Conservation (phyloP, 768 basidiomycete genomes). For the Trametes cinnabarina region DNA sequence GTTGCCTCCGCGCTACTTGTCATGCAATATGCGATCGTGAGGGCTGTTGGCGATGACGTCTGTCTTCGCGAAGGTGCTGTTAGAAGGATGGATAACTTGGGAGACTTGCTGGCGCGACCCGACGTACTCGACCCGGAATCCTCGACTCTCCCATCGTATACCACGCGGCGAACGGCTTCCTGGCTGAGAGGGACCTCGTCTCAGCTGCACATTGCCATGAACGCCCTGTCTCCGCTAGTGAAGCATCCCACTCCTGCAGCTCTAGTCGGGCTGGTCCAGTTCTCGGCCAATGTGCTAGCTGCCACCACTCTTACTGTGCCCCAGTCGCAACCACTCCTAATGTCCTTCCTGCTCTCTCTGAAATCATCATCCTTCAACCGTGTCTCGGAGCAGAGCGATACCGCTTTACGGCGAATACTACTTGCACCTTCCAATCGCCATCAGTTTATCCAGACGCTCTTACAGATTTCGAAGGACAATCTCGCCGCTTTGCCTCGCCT, state of each 20-base stretch:
- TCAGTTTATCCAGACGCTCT: constrained; percentile 52
- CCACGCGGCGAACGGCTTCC: constrained; percentile 59
- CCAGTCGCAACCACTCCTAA: constrained; percentile 60
- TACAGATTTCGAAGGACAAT: constrained; percentile 61
- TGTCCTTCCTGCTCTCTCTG: constrained; percentile 73
- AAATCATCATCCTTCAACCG: constrained; percentile 55
- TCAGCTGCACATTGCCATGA: constrained; percentile 81
- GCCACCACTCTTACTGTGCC: constrained; percentile 62
- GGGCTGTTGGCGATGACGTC: constrained; percentile 63
- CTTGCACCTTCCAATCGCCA: constrained; percentile 40
- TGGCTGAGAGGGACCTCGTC: constrained; percentile 84
- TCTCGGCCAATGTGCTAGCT: constrained; percentile 55
- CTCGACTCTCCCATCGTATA: constrained; percentile 32
- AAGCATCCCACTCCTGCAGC: constrained; percentile 71
- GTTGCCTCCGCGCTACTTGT: constrained; percentile 58
- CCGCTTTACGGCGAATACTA: constrained; percentile 48
- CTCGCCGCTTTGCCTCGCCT: constrained; percentile 71
- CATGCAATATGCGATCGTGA: constrained; percentile 52
- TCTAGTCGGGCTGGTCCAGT: constrained; percentile 51
- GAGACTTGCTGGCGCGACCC: constrained; percentile 51
- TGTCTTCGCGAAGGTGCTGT: constrained; percentile 63
- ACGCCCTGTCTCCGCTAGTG: constrained; percentile 66
- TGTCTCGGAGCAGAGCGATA: constrained; percentile 49
- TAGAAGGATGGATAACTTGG: constrained; percentile 52
- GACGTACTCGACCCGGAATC: not conserved